phyloP scores from a whole-genome alignment of 768 basidiomycete genomes.

The Leucosporidium creatinivorum region DNA sequence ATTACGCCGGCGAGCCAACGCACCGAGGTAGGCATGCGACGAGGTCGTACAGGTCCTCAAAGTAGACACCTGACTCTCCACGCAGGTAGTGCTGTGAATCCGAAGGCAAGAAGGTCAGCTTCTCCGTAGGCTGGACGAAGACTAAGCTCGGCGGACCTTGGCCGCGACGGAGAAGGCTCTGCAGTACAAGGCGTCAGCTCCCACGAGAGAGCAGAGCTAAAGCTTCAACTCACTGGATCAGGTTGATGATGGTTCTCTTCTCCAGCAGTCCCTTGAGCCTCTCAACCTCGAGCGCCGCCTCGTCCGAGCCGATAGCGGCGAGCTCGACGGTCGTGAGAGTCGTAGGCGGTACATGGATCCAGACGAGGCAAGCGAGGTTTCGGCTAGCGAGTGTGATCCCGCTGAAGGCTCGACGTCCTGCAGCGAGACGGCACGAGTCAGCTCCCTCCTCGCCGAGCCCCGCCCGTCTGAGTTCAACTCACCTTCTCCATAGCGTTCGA shows the following conservation, averaged over 20 bases:
- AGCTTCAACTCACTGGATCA: slow-evolving; percentile 2
- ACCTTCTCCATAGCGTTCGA: slow-evolving; percentile 39
- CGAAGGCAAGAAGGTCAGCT: no score
- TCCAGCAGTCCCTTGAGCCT: slow-evolving; percentile 52
- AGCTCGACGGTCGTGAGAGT: slow-evolving; percentile 6
- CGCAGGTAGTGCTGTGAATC: slow-evolving; percentile 55
- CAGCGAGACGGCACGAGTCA: no score
- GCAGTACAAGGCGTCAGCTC: no score
- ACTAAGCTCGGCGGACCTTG: slow-evolving; percentile 4
- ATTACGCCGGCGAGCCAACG: background rate
- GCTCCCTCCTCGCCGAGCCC: no score
- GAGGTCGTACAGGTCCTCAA: slow-evolving; percentile 64
- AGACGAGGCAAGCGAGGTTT: slow-evolving; percentile 55
- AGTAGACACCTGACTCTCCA: slow-evolving; percentile 62
- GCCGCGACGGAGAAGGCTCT: slow-evolving; percentile 10
- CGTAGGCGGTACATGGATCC: slow-evolving; percentile 35
- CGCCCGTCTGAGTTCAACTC: no score
- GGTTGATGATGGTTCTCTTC: slow-evolving; percentile 60
- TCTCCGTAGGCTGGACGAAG: no score
- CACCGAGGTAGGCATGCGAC: slow-evolving; percentile 55
- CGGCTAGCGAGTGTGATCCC: slow-evolving; percentile 54
- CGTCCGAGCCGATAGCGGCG: slow-evolving; percentile 49
- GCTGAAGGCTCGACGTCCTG: slow-evolving; percentile 60
- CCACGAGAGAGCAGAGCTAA: no score
- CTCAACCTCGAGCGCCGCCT: slow-evolving; percentile 16